Evolutionary conservation across 2,329 filamentous ascomycete species (phyloP).

Genomic region (Colletotrichum karsti): DNA sequence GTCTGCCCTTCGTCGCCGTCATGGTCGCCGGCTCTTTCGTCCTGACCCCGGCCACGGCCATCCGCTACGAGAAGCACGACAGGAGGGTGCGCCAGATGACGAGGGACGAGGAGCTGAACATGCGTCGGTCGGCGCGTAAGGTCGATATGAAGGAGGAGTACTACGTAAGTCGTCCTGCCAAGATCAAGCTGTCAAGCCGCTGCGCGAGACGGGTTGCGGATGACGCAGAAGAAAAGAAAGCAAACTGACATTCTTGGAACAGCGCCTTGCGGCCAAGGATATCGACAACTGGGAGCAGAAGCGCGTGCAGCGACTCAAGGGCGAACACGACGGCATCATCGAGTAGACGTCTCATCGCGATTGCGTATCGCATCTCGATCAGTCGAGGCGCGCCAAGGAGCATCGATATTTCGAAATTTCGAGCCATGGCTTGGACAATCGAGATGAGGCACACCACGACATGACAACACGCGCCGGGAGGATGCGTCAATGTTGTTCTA

Average conservation of each 20-base stretch:
- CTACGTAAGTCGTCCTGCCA: constrained; percentile 67
- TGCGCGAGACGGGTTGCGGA: neutral
- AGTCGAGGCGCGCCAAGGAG: neutral
- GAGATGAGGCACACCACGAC: neutral
- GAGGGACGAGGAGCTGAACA: constrained; percentile 85
- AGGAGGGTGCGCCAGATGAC: constrained; percentile 86
- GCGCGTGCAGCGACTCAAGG: constrained; percentile 86
- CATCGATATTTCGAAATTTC: neutral
- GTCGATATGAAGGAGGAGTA: constrained; percentile 88
- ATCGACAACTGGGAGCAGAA: constrained; percentile 98
- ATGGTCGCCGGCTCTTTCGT: constrained; percentile 95
- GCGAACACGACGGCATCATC: constrained; percentile 87
- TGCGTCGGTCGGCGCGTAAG: constrained; percentile 75
- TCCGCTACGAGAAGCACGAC: constrained; percentile 94
- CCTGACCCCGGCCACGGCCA: constrained; percentile 90
- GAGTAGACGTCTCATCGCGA: constrained; percentile 39
- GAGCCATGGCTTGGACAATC: neutral
- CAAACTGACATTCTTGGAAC: constrained; percentile 40
- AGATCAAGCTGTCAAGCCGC: neutral
- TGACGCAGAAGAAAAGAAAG: constrained; percentile 36
- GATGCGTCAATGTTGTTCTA: neutral
- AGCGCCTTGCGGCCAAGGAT: constrained; percentile 89
- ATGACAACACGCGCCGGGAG: neutral
- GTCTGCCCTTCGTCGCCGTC: constrained; percentile 88
- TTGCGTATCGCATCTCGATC: constrained; percentile 15